Conservation (phyloP, 2,329 filamentous ascomycete genomes). For the Nigrospora osmanthi region DNA sequence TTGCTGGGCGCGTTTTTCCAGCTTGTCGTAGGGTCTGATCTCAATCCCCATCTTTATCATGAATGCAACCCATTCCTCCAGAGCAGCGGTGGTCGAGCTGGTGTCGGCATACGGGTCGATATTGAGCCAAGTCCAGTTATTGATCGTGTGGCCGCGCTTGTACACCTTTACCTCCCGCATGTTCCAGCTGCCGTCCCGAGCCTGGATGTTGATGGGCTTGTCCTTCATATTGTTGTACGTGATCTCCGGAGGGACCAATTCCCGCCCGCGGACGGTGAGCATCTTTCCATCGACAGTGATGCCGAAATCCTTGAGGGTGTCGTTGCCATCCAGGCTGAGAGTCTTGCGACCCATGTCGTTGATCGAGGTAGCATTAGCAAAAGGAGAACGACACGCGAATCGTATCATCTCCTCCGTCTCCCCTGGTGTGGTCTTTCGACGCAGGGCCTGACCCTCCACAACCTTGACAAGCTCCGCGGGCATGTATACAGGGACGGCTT, state of each 20-base stretch:
- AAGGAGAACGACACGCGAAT: constrained; percentile 62
- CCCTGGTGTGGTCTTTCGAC: constrained; percentile 45
- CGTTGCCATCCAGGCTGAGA: constrained; percentile 48
- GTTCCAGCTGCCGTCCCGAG: constrained; percentile 60
- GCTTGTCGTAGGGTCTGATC: neutral
- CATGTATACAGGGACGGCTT: constrained; percentile 50
- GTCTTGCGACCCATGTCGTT: constrained; percentile 45
- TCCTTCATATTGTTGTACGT: constrained; percentile 38
- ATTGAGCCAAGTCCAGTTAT: constrained; percentile 42
- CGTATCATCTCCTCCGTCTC: constrained; percentile 65
- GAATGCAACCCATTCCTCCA: constrained; percentile 27
- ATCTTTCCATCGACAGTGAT: constrained; percentile 53
- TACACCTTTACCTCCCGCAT: constrained; percentile 50
- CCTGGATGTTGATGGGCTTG: constrained; percentile 24
- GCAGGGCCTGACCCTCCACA: constrained; percentile 55
- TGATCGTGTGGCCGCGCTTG: constrained; percentile 35
- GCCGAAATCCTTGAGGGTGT: constrained; percentile 42
- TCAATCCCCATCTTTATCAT: constrained; percentile 30
- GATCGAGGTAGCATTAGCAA: constrained; percentile 60
- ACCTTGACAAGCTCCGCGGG: constrained; percentile 61
- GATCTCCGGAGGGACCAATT: constrained; percentile 54
- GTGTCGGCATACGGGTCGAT: neutral
- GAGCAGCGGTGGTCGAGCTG: constrained; percentile 2
- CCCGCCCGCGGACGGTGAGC: constrained; percentile 64
- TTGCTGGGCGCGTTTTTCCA: neutral